A percentile compares a stretch with the other conserved stretches of the same genome.
Conservation (phyloP, 75 land plant species). For the Ceratopteris richardii region DNA sequence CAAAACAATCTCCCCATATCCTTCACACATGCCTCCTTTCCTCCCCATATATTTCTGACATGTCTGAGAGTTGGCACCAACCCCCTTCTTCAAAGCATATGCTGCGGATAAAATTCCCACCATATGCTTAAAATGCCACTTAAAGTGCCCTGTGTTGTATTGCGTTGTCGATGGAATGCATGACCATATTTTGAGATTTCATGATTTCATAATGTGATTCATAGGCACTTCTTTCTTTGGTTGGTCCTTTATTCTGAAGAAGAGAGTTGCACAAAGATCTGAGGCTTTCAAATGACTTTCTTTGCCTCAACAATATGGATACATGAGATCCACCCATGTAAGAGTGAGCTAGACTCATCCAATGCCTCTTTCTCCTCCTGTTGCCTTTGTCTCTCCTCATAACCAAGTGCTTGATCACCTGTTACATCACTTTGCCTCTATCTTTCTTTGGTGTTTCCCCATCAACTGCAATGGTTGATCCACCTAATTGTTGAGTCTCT, state of each 20-base stretch:
- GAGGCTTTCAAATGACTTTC: not conserved
- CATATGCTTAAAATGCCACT: conserved; percentile 68
- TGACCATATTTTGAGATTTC: conserved; percentile 4
- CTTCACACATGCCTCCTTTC: too few species aligned
- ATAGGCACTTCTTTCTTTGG: conserved; percentile 2
- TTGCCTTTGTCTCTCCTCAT: too few species aligned
- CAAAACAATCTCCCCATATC: too few species aligned
- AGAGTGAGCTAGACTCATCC: conserved; percentile 15
- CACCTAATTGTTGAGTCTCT: too few species aligned
- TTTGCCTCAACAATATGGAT: not conserved
- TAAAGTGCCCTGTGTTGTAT: conserved; percentile 14
- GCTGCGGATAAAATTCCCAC: conserved; percentile 91
- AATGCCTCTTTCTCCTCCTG: too few species aligned
- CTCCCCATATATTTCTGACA: too few species aligned
- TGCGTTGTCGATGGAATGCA: conserved; percentile 10
- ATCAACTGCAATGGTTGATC: too few species aligned
- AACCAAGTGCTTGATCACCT: too few species aligned
- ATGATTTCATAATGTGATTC: not conserved
- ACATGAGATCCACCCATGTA: conserved; percentile 3
- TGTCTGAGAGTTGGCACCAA: too few species aligned
- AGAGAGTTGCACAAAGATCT: conserved; percentile 9
- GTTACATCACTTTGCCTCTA: too few species aligned
- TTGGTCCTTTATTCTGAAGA: conserved; percentile 3
- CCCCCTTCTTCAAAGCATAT: conserved; percentile 76
- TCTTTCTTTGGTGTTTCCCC: too few species aligned